Evolutionary conservation across 495 filamentous ascomycete species (phyloP).

Genomic region (Bacidia rubella): DNA sequence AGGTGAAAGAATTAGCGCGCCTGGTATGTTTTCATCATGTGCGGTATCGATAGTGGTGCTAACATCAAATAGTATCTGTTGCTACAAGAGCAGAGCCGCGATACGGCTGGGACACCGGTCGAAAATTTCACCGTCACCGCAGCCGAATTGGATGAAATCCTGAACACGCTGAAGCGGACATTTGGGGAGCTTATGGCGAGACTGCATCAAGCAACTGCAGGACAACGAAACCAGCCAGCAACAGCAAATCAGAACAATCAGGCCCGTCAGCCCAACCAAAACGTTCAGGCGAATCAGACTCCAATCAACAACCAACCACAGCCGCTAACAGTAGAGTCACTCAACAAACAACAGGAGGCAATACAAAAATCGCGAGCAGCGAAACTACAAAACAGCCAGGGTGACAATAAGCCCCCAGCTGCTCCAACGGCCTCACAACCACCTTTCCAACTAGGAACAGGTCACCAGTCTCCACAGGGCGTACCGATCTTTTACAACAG

Average conservation of each 20-base stretch:
- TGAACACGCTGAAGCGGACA: conserved; percentile 31
- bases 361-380: conserved; percentile 33
- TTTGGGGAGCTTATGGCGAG: neutral
- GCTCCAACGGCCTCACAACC: conserved; percentile 53
- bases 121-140: conserved; percentile 45
- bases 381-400: conserved; percentile 42
- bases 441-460: conserved; percentile 49
- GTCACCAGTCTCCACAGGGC: conserved; percentile 57
- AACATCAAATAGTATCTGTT: conserved; percentile 35
- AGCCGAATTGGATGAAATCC: conserved; percentile 38
- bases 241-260: too few relatives aligned
- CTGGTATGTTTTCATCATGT: conserved; percentile 24
- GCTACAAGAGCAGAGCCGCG: conserved; percentile 45
- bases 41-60: conserved; percentile 11
- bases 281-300: conserved; percentile 25
- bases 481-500: conserved; percentile 37
- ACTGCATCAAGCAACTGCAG: neutral
- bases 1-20: conserved; percentile 29
- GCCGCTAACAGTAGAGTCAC: conserved; percentile 50
- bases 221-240: neutral
- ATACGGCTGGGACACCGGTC: conserved; percentile 37
- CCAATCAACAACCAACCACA: conserved; percentile 21
- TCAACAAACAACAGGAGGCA: conserved; percentile 41
- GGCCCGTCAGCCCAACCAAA: conserved; percentile 18
- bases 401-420: conserved; percentile 39